A percentile compares a stretch with the other conserved stretches of the same genome.
Evolutionary conservation across 805 yeast genomes (phyloP).

Genomic region (Candida easanensis): DNA sequence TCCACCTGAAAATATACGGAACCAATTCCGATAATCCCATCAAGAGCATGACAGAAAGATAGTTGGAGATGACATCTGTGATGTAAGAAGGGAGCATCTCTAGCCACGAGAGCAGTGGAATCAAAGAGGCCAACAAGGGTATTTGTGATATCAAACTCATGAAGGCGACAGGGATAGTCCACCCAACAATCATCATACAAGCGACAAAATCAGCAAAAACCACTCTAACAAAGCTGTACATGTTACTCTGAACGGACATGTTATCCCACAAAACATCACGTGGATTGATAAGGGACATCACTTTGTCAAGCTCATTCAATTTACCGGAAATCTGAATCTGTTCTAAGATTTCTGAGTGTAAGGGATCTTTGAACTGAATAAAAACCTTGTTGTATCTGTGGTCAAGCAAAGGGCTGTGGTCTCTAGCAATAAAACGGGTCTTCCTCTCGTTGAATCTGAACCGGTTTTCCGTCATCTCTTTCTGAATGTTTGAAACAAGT

Average conservation of each 20-base stretch:
- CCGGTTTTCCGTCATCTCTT: constrained; percentile 1
- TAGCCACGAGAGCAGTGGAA: constrained; percentile 61
- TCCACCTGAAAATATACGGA: constrained; percentile 51
- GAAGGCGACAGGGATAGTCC: constrained; percentile 83
- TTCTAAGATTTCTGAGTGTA: constrained; percentile 60
- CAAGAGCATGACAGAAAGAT: constrained; percentile 66
- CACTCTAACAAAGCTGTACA: constrained; percentile 37
- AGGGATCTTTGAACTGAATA: constrained; percentile 54
- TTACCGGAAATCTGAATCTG: constrained; percentile 50
- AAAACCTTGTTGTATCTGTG: constrained; percentile 47
- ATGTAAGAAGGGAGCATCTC: constrained; percentile 51
- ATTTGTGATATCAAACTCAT: constrained; percentile 75
- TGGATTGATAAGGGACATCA: constrained; percentile 56
- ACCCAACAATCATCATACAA: constrained; percentile 52
- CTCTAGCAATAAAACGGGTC: constrained; percentile 17
- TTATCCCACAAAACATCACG: constrained; percentile 73
- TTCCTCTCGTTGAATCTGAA: constrained; percentile 10
- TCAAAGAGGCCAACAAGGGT: constrained; percentile 56
- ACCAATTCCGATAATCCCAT: constrained; percentile 62
- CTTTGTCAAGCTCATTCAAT: constrained; percentile 41
- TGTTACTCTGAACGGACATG: constrained; percentile 38
- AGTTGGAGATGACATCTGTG: constrained; percentile 53
- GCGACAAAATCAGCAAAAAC: constrained; percentile 44
- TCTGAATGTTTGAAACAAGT: not conserved
- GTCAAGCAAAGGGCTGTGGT: constrained; percentile 25